A percentile compares a stretch with the other conserved stretches of the same genome.
Conservation (phyloP, 106 monocot genomes). For the Allium sativum region DNA sequence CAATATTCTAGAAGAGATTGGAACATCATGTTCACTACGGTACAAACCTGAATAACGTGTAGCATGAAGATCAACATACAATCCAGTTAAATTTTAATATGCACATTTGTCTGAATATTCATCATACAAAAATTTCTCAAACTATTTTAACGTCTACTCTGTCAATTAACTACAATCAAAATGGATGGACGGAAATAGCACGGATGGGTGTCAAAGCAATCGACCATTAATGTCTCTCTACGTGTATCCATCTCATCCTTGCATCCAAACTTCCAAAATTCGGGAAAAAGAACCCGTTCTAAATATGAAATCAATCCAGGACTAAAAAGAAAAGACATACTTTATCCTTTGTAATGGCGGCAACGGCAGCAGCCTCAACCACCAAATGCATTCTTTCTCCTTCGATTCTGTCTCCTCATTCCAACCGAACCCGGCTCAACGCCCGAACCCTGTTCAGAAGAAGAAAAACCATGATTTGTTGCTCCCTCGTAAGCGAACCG, state of each 20-base stretch:
- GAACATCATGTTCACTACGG: background rate
- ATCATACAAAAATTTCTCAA: too few species aligned
- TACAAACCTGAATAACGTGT: too few species aligned
- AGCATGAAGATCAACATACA: too few species aligned
- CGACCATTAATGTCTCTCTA: background rate
- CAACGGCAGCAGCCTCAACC: background rate
- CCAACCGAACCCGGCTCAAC: background rate
- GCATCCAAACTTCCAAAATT: background rate
- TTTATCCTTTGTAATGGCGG: background rate
- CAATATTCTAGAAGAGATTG: background rate
- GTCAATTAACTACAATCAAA: too few species aligned
- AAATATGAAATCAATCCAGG: background rate
- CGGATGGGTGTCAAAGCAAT: too few species aligned
- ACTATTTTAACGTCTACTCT: too few species aligned
- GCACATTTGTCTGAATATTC: too few species aligned
- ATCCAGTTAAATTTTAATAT: too few species aligned
- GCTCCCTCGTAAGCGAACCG: constrained; percentile 15
- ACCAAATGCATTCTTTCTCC: background rate
- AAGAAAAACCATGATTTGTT: constrained; percentile 2
- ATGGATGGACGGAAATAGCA: too few species aligned
- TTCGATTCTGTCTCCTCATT: background rate
- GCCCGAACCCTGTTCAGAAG: background rate
- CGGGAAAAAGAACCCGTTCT: background rate
- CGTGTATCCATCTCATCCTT: background rate
- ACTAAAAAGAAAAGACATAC: background rate